phyloP scores from a whole-genome alignment of 345 rosid genomes.

The Citrus mangshanensis region DNA sequence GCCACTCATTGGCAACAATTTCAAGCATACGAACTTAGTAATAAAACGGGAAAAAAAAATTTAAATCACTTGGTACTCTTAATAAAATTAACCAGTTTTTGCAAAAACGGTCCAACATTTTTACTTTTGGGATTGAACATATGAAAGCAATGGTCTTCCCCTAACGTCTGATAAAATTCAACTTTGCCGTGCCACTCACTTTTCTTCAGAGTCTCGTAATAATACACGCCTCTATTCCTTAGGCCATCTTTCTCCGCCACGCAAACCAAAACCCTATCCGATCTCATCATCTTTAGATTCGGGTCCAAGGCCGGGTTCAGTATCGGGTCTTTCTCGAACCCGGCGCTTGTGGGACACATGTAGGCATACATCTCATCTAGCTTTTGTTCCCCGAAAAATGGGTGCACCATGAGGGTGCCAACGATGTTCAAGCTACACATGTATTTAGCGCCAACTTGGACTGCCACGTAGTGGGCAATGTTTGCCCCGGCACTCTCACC shows the following conservation, averaged over 20 bases:
- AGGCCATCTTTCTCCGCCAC: constrained; percentile 41
- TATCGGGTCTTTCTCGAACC: constrained; percentile 27
- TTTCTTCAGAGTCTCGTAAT: constrained; percentile 21
- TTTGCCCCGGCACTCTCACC: constrained; percentile 77
- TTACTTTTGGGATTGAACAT: constrained; percentile 14
- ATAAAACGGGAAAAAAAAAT: too few relatives aligned
- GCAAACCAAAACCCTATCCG: constrained; percentile 35
- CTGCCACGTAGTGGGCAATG: constrained; percentile 42
- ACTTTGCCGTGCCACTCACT: constrained; percentile 33
- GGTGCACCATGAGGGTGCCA: constrained; percentile 41
- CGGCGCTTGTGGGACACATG: constrained; percentile 31
- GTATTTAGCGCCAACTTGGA: constrained; percentile 16
- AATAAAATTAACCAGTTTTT: constrained; percentile 32
- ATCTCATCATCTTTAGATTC: constrained; percentile 25
- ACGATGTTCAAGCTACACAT: constrained; percentile 22
- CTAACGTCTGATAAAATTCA: constrained; percentile 28
- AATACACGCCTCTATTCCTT: constrained; percentile 28
- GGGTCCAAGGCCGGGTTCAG: constrained; percentile 35
- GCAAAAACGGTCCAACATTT: constrained; percentile 27
- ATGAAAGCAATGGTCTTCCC: constrained; percentile 40
- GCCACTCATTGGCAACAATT: too few relatives aligned
- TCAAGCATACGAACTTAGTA: too few relatives aligned
- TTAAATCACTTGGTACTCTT: neutral
- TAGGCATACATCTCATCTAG: constrained; percentile 29
- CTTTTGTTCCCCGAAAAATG: constrained; percentile 39